phyloP scores from a whole-genome alignment of 2,329 filamentous ascomycete species.

The Rugonectria rugulosa region DNA sequence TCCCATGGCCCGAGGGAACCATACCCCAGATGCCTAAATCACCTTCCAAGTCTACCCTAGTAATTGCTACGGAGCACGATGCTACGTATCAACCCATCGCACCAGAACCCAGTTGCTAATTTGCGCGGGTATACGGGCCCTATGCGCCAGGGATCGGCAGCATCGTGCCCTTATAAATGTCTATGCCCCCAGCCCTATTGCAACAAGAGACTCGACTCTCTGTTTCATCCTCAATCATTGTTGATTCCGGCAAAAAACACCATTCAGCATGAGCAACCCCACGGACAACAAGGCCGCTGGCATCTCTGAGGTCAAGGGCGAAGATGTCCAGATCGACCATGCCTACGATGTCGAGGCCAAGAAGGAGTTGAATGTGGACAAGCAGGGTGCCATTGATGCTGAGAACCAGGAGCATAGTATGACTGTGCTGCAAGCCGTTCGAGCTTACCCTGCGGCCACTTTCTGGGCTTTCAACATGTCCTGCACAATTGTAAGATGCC shows the following conservation, averaged over 20 bases:
- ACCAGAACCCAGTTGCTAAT: no score
- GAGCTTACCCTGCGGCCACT: conserved; percentile 53
- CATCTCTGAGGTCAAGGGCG: conserved; percentile 22
- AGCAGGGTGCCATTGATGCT: conserved; percentile 36
- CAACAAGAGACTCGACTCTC: no score
- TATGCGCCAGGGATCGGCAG: background rate
- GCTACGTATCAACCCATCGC: no score
- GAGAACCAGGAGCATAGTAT: conserved; percentile 54
- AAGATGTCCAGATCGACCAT: conserved; percentile 27
- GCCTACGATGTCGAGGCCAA: conserved; percentile 31
- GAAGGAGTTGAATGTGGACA: conserved; percentile 21
- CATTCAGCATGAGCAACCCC: conserved; percentile 28
- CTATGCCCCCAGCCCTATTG: no score
- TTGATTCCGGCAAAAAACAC: conserved; percentile 15
- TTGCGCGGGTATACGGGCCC: conserved; percentile 7
- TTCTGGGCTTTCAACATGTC: conserved; percentile 59
- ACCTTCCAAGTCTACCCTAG: conserved; percentile 11
- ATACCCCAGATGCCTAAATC: conserved; percentile 36
- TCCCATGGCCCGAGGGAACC: no score
- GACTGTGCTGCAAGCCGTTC: conserved; percentile 48
- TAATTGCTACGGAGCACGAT: conserved; percentile 12
- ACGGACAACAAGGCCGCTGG: conserved; percentile 24
- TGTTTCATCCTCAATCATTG: conserved; percentile 15
- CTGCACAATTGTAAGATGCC: conserved; percentile 54
- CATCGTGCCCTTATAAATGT: conserved; percentile 3